Evolutionary conservation across 345 rosid genomes (phyloP), one percentile per base, ranked within the genome.

Genomic region (Kernera saxatilis): DNA sequence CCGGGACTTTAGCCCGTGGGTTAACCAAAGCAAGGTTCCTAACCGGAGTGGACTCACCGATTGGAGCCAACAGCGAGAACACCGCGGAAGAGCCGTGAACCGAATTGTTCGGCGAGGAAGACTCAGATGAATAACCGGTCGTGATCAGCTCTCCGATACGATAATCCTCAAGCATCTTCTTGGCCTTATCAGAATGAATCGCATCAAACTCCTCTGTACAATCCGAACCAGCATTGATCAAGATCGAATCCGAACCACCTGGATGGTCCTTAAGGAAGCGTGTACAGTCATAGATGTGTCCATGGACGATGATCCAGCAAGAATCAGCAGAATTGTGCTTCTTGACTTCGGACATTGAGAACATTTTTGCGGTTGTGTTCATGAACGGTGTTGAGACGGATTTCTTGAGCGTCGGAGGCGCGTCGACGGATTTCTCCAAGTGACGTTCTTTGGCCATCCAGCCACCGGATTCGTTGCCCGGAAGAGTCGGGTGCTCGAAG

Each of bases 361-460:
- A 86, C 52, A 85, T 85, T 11, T 84, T 87, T 0, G 91, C 60
- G 14, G 91, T 7, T 2, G 90, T 86, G 83, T 84, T 91, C 93
- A 91, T 83, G 76, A 94, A 89, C 0, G 99, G 99, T 0, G 99
- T 63, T 0, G 99, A 94, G 15, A 85, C 72, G 2, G 97, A 91
- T 78, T 89, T 93, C 82, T 91, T 94, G 0, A 91, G 43, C n/a
- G 82, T 64, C 2, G 25, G 83, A 21, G 37, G 76, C 14, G 74
- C 56, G 0, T 89, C 96, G 0, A 78, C 40, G 3, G 92, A 83
- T 56, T 37, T 85, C 56, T 87, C 97, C 0, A 86, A 78, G 32
- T 90, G 90, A 36, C 82, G 82, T 61, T 91, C 93, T 78, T 84
- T 88, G 2, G 95, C 99, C 99, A 94, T 94, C 99, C 99, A 94